Percentiles rank a stretch among this genome's conserved stretches.
Evolutionary conservation across 176 grass and related monocot genomes (phyloP).

Genomic region (Canna indica): DNA sequence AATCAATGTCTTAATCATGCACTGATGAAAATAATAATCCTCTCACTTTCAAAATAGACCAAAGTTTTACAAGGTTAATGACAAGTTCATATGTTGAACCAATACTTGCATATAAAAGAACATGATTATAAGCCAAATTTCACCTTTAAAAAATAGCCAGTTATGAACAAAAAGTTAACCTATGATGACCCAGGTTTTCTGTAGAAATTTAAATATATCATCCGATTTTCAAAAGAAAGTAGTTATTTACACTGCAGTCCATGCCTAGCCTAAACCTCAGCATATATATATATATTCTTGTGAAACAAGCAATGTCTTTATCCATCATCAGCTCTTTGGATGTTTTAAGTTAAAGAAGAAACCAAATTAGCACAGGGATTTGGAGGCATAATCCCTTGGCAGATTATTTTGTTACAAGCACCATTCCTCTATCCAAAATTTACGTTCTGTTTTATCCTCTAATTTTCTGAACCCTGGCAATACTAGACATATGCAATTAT

Average conservation of each 20-base stretch:
- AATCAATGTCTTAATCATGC: neutral
- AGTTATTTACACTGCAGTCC: too few species aligned
- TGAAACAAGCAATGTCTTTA: neutral
- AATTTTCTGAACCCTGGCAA: too few species aligned
- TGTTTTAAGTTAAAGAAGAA: neutral
- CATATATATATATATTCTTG: too few species aligned
- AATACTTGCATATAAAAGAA: neutral
- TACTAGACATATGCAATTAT: neutral
- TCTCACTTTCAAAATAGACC: neutral
- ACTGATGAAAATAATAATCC: neutral
- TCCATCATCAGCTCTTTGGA: neutral
- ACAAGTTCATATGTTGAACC: neutral
- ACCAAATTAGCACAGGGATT: neutral
- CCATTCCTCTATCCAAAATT: too few species aligned
- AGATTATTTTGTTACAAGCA: too few species aligned
- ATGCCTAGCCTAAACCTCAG: too few species aligned
- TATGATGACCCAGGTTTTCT: too few species aligned
- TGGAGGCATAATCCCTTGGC: neutral
- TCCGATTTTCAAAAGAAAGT: too few species aligned
- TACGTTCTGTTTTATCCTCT: too few species aligned
- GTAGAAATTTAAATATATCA: too few species aligned
- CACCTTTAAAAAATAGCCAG: neutral
- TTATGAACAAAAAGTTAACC: neutral
- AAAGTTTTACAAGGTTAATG: neutral
- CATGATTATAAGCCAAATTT: neutral